These are phyloP conservation scores for Psilocybe cubensis DNA, from an alignment of 768 basidiomycete genomes.

Conservation along the genomic window DNA sequence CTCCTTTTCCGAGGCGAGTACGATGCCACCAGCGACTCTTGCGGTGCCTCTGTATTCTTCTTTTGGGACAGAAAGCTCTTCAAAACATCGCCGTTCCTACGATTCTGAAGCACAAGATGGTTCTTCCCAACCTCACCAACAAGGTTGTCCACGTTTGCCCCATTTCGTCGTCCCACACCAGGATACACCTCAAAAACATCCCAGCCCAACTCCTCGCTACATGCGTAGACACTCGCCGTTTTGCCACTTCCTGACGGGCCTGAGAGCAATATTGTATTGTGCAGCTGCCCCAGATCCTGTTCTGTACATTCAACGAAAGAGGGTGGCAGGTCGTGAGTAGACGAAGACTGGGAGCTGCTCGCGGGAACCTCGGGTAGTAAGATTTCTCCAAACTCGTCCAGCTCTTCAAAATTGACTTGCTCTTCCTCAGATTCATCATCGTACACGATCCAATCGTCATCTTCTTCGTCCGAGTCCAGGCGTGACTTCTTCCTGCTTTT, in stretches of 20 bases:
- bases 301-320: conserved; percentile 5
- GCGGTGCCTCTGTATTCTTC: conserved; percentile 7
- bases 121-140: conserved; percentile 95
- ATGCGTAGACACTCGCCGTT: conserved; percentile 91
- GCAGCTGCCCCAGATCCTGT: conserved; percentile 49
- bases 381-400: conserved; percentile 20
- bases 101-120: conserved; percentile 63
- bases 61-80: conserved; percentile 22
- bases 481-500: conserved; percentile 58
- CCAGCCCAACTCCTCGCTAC: conserved; percentile 93
- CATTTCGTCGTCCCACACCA: conserved; percentile 89
- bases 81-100: conserved; percentile 19
- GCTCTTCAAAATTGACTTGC: conserved; percentile 21
- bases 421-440: conserved; percentile 44
- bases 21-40: conserved; percentile 9
- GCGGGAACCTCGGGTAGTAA: conserved; percentile 16
- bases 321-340: conserved; percentile 6
- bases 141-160: conserved; percentile 73
- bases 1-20: conserved; percentile 28
- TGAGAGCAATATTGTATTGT: conserved; percentile 84
- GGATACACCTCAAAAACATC: conserved; percentile 97
- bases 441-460: conserved; percentile 58
- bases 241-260: conserved; percentile 91
- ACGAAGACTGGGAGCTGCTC: conserved; percentile 22
- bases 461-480: conserved; percentile 57